Conservation (phyloP, 805 yeast genomes). For the Schwanniomyces yamadae region DNA sequence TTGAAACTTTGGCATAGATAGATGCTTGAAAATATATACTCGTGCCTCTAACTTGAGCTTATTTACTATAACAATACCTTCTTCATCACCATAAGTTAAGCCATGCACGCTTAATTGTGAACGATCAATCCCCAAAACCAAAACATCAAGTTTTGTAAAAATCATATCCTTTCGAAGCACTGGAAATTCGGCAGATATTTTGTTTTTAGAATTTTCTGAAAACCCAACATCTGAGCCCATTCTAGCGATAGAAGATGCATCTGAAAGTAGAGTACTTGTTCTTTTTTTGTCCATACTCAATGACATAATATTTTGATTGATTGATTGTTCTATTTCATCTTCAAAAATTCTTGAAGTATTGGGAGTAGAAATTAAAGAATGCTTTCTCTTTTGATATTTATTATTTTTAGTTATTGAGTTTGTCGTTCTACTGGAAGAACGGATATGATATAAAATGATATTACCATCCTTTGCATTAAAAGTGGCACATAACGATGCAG, state of each 20-base stretch:
- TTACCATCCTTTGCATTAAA: constrained; percentile 45
- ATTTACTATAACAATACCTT: constrained; percentile 60
- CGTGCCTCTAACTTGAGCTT: constrained; percentile 39
- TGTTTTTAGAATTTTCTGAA: constrained; percentile 22
- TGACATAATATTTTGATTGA: constrained; percentile 24
- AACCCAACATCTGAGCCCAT: constrained; percentile 40
- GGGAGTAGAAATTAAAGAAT: constrained; percentile 37
- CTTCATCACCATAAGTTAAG: constrained; percentile 51
- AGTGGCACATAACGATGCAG: constrained; percentile 52
- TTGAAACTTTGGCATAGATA: constrained; percentile 33
- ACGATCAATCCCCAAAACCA: constrained; percentile 29
- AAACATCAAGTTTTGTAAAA: constrained; percentile 57
- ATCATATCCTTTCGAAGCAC: constrained; percentile 63
- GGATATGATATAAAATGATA: constrained; percentile 55
- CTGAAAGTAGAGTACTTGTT: constrained; percentile 41
- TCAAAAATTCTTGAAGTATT: constrained; percentile 43
- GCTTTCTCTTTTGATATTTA: constrained; percentile 22
- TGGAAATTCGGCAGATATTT: constrained; percentile 26
- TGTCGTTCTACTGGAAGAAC: constrained; percentile 31
- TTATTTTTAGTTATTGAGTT: constrained; percentile 11
- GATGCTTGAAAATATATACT: constrained; percentile 48
- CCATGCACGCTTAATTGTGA: constrained; percentile 23
- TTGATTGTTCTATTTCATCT: constrained; percentile 27
- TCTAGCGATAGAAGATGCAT: constrained; percentile 45
- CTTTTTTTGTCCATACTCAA: constrained; percentile 44